Evolutionary conservation across 2,329 filamentous ascomycete species (phyloP).

Genomic region (Talaromyces sp.): DNA sequence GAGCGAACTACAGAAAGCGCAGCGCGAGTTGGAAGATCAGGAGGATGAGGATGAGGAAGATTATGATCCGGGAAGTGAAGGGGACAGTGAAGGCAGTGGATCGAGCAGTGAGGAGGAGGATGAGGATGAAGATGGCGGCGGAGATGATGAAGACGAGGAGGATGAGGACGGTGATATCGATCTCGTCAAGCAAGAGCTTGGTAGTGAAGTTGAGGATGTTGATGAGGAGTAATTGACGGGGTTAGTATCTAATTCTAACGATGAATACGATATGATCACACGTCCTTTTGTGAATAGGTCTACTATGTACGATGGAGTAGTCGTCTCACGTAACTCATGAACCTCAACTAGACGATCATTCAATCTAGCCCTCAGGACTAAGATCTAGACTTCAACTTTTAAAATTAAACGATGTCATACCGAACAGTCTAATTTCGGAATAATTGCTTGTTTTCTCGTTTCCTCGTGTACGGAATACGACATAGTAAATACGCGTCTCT

Average conservation of each 20-base stretch:
- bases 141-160: conserved; percentile 41
- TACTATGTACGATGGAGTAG: background rate
- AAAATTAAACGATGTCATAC: conserved; percentile 4
- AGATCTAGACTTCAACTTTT: background rate
- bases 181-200: conserved; percentile 42
- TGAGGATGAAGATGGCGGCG: conserved; percentile 30
- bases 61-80: conserved; percentile 51
- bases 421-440: background rate
- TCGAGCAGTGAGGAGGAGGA: conserved; percentile 42
- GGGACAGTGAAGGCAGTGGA: conserved; percentile 48
- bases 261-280: background rate
- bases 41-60: conserved; percentile 51
- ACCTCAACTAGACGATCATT: background rate
- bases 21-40: conserved; percentile 52
- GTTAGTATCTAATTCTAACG: background rate
- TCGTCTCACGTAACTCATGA: background rate
- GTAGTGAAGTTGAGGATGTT: conserved; percentile 44
- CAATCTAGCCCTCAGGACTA: background rate
- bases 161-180: conserved; percentile 38
- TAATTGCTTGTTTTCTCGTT: background rate
- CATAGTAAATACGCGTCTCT: background rate
- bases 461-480: background rate
- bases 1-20: conserved; percentile 58
- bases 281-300: background rate
- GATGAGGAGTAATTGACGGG: background rate